phyloP scores from a whole-genome alignment of 306 rosid species.

The Cucurbita argyrosperma region DNA sequence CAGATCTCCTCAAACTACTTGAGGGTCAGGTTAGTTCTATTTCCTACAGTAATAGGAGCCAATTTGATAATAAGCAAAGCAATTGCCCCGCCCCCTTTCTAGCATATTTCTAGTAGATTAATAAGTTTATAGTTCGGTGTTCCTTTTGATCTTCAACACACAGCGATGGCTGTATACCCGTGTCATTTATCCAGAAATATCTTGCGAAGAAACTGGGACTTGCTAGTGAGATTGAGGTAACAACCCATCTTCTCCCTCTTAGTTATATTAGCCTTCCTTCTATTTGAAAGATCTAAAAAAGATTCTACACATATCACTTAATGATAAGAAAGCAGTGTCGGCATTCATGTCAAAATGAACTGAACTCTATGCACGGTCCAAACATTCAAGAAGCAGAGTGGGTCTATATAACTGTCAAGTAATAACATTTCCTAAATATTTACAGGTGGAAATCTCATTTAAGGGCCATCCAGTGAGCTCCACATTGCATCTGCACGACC shows the following conservation, averaged over 20 bases:
- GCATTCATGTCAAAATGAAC: neutral
- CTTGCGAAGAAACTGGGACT: slow-evolving; percentile 76
- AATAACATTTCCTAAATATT: neutral
- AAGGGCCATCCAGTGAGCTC: slow-evolving; percentile 70
- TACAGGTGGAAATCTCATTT: slow-evolving; percentile 75
- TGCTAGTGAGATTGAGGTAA: slow-evolving; percentile 32
- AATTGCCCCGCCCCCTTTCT: neutral
- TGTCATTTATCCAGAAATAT: slow-evolving; percentile 72
- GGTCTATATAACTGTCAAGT: neutral
- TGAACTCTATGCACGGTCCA: neutral
- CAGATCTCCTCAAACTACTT: slow-evolving; percentile 76
- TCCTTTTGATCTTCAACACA: slow-evolving; percentile 1
- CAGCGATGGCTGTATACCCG: slow-evolving; percentile 75
- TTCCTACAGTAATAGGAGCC: neutral
- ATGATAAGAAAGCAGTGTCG: neutral
- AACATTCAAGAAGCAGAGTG: neutral
- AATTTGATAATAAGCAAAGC: neutral
- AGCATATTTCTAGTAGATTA: neutral
- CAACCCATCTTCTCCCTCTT: neutral
- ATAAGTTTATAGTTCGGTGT: neutral
- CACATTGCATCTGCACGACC: slow-evolving; percentile 41
- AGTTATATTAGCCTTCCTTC: neutral
- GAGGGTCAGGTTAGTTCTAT: slow-evolving; percentile 57
- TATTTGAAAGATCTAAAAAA: neutral
- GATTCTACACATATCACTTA: neutral